Conservation (phyloP, 108 stramenopile genomes). For the Discostella pseudostelligera region DNA sequence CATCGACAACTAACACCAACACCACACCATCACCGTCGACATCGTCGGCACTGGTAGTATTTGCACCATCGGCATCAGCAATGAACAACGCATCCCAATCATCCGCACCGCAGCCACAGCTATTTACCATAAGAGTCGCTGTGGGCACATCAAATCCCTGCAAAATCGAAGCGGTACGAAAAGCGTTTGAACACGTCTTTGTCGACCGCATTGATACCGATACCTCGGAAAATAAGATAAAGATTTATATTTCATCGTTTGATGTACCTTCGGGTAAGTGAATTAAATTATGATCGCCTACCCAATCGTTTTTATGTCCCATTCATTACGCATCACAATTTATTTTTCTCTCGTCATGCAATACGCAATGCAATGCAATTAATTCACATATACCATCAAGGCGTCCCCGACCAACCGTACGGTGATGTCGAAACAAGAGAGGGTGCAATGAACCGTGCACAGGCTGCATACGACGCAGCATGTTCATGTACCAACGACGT, state of each 20-base stretch:
- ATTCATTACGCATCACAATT: no score
- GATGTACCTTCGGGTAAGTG: conserved; percentile 55
- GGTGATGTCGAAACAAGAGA: conserved; percentile 81
- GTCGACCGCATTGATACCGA: no score
- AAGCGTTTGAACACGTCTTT: conserved; percentile 51
- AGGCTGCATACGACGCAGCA: conserved; percentile 55
- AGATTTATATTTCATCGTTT: conserved; percentile 51
- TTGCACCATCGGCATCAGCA: no score
- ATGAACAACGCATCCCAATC: neutral
- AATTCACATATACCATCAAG: neutral
- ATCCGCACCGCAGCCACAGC: neutral
- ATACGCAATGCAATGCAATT: no score
- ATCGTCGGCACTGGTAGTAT: no score
- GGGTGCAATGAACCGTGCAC: conserved; percentile 86
- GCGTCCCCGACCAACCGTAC: conserved; percentile 86
- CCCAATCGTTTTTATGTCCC: no score
- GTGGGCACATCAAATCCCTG: conserved; percentile 85
- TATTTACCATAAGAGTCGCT: conserved; percentile 55
- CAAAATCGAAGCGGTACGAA: conserved; percentile 72
- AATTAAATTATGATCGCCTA: no score
- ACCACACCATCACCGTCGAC: no score
- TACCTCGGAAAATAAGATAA: conserved; percentile 4
- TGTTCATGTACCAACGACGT: conserved; percentile 17
- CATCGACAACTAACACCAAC: no score
- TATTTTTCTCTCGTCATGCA: neutral